Evolutionary conservation across 805 yeast species (phyloP).

Genomic region (Phaffomyces antillensis): DNA sequence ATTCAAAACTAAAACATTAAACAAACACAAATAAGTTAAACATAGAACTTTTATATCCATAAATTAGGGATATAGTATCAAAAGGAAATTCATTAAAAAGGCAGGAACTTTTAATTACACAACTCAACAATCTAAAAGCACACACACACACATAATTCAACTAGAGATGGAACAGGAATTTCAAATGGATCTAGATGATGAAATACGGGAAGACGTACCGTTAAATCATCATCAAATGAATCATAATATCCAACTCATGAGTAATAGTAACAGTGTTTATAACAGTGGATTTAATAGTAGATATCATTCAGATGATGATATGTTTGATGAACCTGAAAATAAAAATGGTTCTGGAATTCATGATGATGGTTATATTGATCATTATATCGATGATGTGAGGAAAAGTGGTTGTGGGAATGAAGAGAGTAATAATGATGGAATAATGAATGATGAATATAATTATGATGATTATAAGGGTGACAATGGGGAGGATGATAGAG

Average conservation of each 20-base stretch:
- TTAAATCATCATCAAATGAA: too few species aligned
- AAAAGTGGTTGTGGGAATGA: not conserved
- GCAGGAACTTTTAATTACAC: not conserved
- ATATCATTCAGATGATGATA: constrained; percentile 17
- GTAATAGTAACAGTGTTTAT: too few species aligned
- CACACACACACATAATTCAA: too few species aligned
- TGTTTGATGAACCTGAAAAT: constrained; percentile 8
- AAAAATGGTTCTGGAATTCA: constrained; percentile 2
- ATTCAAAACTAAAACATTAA: too few species aligned
- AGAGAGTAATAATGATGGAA: constrained; percentile 3
- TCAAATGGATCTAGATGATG: constrained; percentile 9
- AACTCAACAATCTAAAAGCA: not conserved
- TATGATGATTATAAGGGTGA: not conserved
- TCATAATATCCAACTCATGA: too few species aligned
- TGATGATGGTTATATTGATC: constrained; percentile 5
- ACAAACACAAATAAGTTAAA: too few species aligned
- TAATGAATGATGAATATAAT: constrained; percentile 3
- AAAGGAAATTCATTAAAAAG: not conserved
- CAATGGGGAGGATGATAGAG: not conserved
- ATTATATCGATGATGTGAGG: not conserved
- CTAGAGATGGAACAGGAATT: constrained; percentile 9
- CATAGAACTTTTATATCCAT: too few species aligned
- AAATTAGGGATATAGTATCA: too few species aligned
- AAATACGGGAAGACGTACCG: not conserved
- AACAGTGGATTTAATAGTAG: constrained; percentile 1